These are phyloP conservation scores for Lentinus tigrinus DNA, from an alignment of 768 basidiomycete genomes.

Conservation along the genomic window DNA sequence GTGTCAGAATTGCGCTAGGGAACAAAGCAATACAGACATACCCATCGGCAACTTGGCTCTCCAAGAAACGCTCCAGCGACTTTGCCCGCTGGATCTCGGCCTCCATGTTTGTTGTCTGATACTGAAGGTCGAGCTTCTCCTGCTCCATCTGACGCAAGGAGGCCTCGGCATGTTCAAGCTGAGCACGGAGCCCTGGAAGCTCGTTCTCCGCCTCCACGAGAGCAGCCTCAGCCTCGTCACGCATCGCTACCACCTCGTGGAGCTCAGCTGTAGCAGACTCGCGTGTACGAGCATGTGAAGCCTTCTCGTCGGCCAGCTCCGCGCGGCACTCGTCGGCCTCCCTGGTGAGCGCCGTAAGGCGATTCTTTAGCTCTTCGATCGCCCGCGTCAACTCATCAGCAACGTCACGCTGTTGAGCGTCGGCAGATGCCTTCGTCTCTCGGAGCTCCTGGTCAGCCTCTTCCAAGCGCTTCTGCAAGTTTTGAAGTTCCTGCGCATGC, in stretches of 20 bases:
- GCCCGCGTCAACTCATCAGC: conserved; percentile 15
- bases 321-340: conserved; percentile 23
- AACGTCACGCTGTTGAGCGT: conserved; percentile 15
- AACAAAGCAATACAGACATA: conserved; percentile 28
- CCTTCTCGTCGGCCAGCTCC: conserved; percentile 20
- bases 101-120: conserved; percentile 55
- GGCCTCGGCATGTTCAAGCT: conserved; percentile 40
- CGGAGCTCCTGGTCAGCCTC: conserved; percentile 19
- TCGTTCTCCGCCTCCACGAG: conserved; percentile 21
- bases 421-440: conserved; percentile 15
- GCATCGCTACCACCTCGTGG: conserved; percentile 18
- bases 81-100: conserved; percentile 65
- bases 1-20: neutral
- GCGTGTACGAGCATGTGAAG: conserved; percentile 12
- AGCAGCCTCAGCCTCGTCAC: conserved; percentile 14
- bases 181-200: conserved; percentile 32
- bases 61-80: conserved; percentile 60
- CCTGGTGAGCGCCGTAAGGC: conserved; percentile 37
- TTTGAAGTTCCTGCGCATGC: conserved; percentile 18
- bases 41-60: conserved; percentile 66
- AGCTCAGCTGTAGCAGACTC: conserved; percentile 18
- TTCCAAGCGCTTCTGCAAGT: conserved; percentile 21
- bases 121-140: conserved; percentile 53
- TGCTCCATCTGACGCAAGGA: conserved; percentile 40
- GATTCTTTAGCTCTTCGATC: conserved; percentile 34